Evolutionary conservation across 2,329 filamentous ascomycete species (phyloP).

Genomic region (Pyricularia pennisetigena): DNA sequence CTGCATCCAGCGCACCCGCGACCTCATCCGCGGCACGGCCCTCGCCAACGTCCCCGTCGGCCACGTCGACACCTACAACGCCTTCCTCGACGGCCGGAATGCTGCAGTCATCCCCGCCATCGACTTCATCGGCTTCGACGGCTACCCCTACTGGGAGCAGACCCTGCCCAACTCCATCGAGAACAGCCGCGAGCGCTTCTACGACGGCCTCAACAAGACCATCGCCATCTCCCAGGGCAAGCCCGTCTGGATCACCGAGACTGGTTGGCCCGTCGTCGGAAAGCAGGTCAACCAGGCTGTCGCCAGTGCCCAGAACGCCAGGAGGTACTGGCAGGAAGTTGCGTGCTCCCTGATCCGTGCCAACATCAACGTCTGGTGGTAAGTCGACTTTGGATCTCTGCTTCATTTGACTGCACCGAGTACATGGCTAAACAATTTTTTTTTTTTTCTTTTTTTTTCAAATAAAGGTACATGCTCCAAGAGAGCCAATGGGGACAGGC

Average conservation of each 20-base stretch:
- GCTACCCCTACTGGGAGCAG: constrained; percentile 56
- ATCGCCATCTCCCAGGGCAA: constrained; percentile 25
- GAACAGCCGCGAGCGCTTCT: constrained; percentile 43
- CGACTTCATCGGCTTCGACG: constrained; percentile 55
- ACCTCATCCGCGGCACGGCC: constrained; percentile 36
- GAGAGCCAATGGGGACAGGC: constrained; percentile 23
- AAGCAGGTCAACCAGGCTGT: constrained; percentile 41
- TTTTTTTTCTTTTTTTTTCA: too few relatives aligned
- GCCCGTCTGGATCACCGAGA: constrained; percentile 6
- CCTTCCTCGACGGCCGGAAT: constrained; percentile 49
- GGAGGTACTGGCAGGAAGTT: constrained; percentile 52
- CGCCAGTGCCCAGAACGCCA: constrained; percentile 44
- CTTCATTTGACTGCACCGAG: too few relatives aligned
- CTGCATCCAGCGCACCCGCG: constrained; percentile 56
- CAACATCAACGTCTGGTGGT: constrained; percentile 24
- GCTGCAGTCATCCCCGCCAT: constrained; percentile 47
- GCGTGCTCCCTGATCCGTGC: constrained; percentile 31
- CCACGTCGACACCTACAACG: constrained; percentile 60
- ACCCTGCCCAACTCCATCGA: constrained; percentile 43
- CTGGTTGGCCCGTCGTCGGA: constrained; percentile 48
- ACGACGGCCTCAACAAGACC: constrained; percentile 32
- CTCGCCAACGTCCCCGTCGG: constrained; percentile 42
- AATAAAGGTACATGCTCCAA: constrained; percentile 14
- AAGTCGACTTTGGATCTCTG: constrained; percentile 10
- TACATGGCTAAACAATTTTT: too few relatives aligned